These are phyloP conservation scores for Populus trichocarpa DNA, from an alignment of 441 rosid genomes.

Conservation along the genomic window DNA sequence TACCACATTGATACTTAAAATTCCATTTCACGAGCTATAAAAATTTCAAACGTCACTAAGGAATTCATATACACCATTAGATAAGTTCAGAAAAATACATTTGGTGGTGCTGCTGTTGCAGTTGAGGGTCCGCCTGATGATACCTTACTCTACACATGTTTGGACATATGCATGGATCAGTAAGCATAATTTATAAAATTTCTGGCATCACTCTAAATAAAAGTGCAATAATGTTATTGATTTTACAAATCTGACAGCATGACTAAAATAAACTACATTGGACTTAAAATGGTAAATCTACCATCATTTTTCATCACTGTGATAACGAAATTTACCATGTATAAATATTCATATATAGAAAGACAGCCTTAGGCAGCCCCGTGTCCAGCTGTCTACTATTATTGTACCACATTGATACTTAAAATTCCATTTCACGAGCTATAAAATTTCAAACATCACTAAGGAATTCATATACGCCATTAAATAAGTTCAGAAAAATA, in stretches of 20 bases:
- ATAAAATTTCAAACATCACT: background rate
- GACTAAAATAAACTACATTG: background rate
- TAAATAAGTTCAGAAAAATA: background rate
- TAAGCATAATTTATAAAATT: background rate
- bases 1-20: background rate
- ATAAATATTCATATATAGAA: no score
- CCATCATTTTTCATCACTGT: background rate
- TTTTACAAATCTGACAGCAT: background rate
- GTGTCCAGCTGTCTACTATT: background rate
- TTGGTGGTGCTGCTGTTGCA: slow-evolving; percentile 40
- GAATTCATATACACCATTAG: background rate
- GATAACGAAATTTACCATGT: background rate
- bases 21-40: background rate
- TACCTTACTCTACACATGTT: slow-evolving; percentile 46
- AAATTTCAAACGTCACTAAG: background rate
- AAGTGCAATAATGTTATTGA: background rate
- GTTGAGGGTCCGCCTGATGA: slow-evolving; percentile 53
- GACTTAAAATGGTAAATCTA: background rate
- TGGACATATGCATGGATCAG: slow-evolving; percentile 4
- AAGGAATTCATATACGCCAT: background rate
- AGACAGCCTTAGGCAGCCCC: background rate
- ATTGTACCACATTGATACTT: background rate
- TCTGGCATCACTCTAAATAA: background rate
- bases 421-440: background rate
- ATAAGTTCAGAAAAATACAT: background rate